Conservation (phyloP, 2,329 filamentous ascomycete genomes). For the Aspergillus niger region DNA sequence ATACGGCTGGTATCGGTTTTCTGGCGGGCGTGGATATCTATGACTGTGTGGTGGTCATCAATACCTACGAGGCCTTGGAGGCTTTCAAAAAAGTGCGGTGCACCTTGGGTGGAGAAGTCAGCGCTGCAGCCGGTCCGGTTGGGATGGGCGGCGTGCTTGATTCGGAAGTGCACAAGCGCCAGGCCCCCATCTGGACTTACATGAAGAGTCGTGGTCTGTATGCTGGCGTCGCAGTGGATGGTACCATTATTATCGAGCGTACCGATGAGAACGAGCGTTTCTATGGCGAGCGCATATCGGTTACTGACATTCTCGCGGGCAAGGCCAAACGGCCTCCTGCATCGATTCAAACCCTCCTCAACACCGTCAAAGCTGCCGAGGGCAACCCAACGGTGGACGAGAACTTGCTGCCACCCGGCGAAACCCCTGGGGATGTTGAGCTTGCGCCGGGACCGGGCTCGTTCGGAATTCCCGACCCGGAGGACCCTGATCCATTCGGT, state of each 20-base stretch:
- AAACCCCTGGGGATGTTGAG: constrained; percentile 75
- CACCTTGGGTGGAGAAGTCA: constrained; percentile 79
- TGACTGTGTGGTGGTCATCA: constrained; percentile 92
- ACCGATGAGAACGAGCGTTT: constrained; percentile 87
- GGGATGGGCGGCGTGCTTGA: constrained; percentile 73
- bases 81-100: constrained; percentile 77
- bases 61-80: constrained; percentile 79
- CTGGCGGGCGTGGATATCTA: constrained; percentile 92
- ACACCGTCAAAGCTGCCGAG: constrained; percentile 86
- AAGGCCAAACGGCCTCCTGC: constrained; percentile 60
- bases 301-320: constrained; percentile 64
- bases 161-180: constrained; percentile 66
- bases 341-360: constrained; percentile 65
- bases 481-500: constrained; percentile 90
- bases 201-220: constrained; percentile 89
- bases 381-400: constrained; percentile 76
- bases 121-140: constrained; percentile 75
- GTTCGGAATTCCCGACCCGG: constrained; percentile 76
- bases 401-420: constrained; percentile 65
- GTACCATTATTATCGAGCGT: constrained; percentile 81
- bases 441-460: constrained; percentile 45
- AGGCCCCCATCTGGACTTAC: constrained; percentile 77
- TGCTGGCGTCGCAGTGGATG: constrained; percentile 82
- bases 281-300: constrained; percentile 68
- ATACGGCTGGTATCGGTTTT: constrained; percentile 86